These are phyloP conservation scores for Priceomyces carsonii DNA, from an alignment of 805 yeast genomes.

Conservation along the genomic window DNA sequence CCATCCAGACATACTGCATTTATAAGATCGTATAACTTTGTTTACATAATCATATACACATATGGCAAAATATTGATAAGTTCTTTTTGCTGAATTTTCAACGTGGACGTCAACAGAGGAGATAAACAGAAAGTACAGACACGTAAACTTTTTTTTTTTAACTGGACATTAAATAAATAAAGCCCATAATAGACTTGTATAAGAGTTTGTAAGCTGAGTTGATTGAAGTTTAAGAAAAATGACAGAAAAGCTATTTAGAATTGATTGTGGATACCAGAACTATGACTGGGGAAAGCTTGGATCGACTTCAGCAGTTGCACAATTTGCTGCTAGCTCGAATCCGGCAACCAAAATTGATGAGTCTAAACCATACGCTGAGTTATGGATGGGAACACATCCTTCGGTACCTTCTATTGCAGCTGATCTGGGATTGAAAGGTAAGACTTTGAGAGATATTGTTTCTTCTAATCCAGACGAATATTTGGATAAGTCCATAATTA, in stretches of 20 bases:
- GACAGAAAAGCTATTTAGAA: conserved; percentile 35
- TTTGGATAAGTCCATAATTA: conserved; percentile 59
- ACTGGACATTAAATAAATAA: too few relatives aligned
- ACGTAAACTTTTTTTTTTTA: too few relatives aligned
- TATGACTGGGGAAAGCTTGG: conserved; percentile 93
- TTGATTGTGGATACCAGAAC: conserved; percentile 66
- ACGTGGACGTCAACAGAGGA: conserved; percentile 1
- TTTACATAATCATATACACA: background rate
- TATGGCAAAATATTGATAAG: background rate
- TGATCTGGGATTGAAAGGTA: conserved; percentile 42
- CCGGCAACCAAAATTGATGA: conserved; percentile 64
- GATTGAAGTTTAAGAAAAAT: conserved; percentile 10
- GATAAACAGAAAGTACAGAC: background rate
- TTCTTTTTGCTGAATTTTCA: background rate
- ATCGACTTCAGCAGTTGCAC: conserved; percentile 82
- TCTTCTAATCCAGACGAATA: conserved; percentile 54
- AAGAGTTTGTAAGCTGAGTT: background rate
- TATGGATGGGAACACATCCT: conserved; percentile 99
- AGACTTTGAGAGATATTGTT: conserved; percentile 67
- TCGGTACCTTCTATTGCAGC: conserved; percentile 75
- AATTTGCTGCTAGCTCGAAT: conserved; percentile 73
- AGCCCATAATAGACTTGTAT: too few relatives aligned
- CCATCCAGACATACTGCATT: conserved; percentile 26
- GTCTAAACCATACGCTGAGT: conserved; percentile 87
- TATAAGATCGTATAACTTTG: background rate